Base-by-base conservation (phyloP, 176 grass and related monocot genomes). In the Hsuehochloa calcarea region DNA sequence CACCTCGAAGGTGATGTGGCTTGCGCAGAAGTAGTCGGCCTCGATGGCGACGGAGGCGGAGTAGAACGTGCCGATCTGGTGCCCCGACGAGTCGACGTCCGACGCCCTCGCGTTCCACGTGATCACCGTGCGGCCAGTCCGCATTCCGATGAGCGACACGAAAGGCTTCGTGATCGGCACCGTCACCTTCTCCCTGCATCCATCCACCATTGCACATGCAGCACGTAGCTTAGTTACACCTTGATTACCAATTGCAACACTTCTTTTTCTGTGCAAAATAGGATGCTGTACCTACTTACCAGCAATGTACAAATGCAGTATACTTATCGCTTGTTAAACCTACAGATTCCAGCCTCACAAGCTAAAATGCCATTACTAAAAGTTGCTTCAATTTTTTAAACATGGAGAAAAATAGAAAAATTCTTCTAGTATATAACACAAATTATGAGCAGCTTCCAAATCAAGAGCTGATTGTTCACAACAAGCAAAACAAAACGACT, bases 1-100 rank as follows among this genome's bases (percentile, higher is more conserved):
- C 64, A 93, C 96, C 93, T 99, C 84, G 84, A 99, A 94, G 54
- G 91, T 94, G 81, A 99, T 96, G 86, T 89, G 81, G 71, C 78
- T 92, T n/a, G 96, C 96, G 17, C 90, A 90, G 84, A 99, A 99
- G 83, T 91, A 99, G 59, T 94, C 93, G 7, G 96, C 85, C 72
- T 99, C 96, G 20, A 99, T 68, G 51, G 96, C 90, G 80, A 99
- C 89, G 37, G 96, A 87, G 74, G 96, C 90, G 58, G 96, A 94
- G 81, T 91, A 68, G 85, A 94, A 96, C 37, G 96, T 99, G 59
- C 96, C 96, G 9, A 99, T 79, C 20, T 49, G 72, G 43, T 80
- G 71, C 1, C 96, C 96, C 35, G 87, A 19, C 0, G 34, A 1
- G 78, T 91, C 81, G 4, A 73, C 60, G 80, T 99, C 96, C 40